Conservation (phyloP, 106 monocot genomes). For the Ottelia alismoides region DNA sequence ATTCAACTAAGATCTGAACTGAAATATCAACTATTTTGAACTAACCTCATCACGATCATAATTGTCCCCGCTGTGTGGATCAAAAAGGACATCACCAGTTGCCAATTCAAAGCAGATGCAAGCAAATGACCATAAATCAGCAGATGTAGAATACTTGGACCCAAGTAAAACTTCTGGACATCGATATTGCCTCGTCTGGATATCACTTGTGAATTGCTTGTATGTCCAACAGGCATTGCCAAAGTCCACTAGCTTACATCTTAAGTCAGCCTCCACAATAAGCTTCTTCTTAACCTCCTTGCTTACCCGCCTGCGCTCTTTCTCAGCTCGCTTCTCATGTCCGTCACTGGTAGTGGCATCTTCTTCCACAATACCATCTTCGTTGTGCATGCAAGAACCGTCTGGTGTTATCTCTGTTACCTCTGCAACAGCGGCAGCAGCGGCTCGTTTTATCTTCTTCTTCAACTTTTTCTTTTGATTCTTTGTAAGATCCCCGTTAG, state of each 20-base stretch:
- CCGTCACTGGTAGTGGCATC: not conserved
- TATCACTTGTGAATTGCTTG: conserved; percentile 97
- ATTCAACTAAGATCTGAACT: too few species aligned
- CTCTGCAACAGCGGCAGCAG: conserved; percentile 17
- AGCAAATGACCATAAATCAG: conserved; percentile 98
- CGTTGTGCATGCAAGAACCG: conserved; percentile 22
- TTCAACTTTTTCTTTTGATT: conserved; percentile 98
- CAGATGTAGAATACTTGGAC: conserved; percentile 92
- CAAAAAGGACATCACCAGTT: conserved; percentile 94
- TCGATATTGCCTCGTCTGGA: conserved; percentile 94
- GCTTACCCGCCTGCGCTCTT: conserved; percentile 43
- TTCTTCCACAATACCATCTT: conserved; percentile 12
- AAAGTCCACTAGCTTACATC: conserved; percentile 95
- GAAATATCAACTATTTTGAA: too few species aligned
- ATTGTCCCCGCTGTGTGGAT: conserved; percentile 95
- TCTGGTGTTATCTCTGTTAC: conserved; percentile 5
- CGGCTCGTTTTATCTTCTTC: conserved; percentile 64
- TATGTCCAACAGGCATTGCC: conserved; percentile 99
- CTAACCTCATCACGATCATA: conserved; percentile 99
- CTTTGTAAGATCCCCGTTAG: conserved; percentile 65
- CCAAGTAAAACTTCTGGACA: conserved; percentile 95
- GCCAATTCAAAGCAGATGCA: conserved; percentile 96
- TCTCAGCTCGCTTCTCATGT: not conserved
- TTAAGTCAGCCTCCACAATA: conserved; percentile 62
- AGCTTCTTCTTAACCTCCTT: conserved; percentile 52